Evolutionary conservation across 306 rosid species (phyloP), one percentile per base, ranked within the genome.

Genomic region (Lathyrus oleraceus): DNA sequence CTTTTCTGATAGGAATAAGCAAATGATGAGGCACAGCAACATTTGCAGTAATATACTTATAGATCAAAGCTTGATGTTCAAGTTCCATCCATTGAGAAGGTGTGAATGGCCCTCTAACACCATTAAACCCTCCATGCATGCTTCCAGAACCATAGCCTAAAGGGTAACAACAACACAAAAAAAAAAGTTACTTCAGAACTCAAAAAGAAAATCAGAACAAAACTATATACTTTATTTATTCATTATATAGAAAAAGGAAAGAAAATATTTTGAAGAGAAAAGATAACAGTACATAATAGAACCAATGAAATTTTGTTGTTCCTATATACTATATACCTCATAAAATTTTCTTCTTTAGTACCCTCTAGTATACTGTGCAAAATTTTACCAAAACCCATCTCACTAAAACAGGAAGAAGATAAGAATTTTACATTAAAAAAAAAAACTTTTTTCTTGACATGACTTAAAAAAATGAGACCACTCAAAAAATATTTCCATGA

Each of bases 11-110:
- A 8, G 99, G 99, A 28, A 87, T 66, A 43, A 95, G 96, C 36
- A 91, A 84, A 86, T 87, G 84, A 64, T 91, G 78, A 12, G 99
- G 99, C 1, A 95, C 87, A 23, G 95, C 84, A 13, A 89, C 83
- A 52, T 88, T 87, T 58, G 96, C 88, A 54, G 91, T 83, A 2
- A 95, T 87, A 77, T 87, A 91, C 76, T 95, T 95, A 85, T 88
- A 95, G 89, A 95, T 95, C 88, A 91, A 77, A 19, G 99, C 97
- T 38, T 95, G 99, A 44, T 95, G 99, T 63, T 95, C 96, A 1
- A 95, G 69, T 79, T 95, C 99, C 92, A 95, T 84, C 99, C 99
- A 91, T 61, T 95, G 99, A 0, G 97, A 87, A 1, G 92, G 92
- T 61, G 97, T 95, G 77, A 95, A 95, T 52, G 84, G 86, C 14